Conservation (phyloP, 768 basidiomycete species). For the Auricularia auricula-judae region DNA sequence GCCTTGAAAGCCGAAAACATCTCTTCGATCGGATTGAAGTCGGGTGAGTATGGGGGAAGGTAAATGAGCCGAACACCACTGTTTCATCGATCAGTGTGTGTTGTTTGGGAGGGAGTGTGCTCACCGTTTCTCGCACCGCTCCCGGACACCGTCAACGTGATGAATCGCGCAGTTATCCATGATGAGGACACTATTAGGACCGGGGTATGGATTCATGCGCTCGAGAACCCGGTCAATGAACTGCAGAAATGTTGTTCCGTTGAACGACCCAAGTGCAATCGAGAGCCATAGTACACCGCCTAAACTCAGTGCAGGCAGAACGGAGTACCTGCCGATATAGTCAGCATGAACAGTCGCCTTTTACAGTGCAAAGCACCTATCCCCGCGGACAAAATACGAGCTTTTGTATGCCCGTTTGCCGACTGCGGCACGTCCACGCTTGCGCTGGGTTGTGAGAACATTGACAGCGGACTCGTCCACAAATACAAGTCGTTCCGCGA, state of each 20-base stretch:
- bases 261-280: slow-evolving; percentile 5
- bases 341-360: too few relatives aligned
- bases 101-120: background rate
- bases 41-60: slow-evolving; percentile 24
- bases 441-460: background rate
- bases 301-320: slow-evolving; percentile 8
- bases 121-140: slow-evolving; percentile 17
- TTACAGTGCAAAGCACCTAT: too few relatives aligned
- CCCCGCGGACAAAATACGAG: slow-evolving; percentile 2
- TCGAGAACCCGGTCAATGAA: slow-evolving; percentile 7
- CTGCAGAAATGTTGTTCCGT: slow-evolving; percentile 1
- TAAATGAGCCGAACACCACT: background rate
- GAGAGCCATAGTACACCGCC: slow-evolving; percentile 2
- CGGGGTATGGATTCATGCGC: slow-evolving; percentile 26
- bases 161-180: slow-evolving; percentile 30
- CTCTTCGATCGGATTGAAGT: slow-evolving; percentile 27
- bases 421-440: background rate
- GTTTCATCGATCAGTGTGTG: too few relatives aligned
- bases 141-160: slow-evolving; percentile 19
- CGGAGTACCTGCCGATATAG: too few relatives aligned
- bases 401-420: slow-evolving; percentile 1
- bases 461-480: background rate
- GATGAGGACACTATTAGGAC: slow-evolving; percentile 20
- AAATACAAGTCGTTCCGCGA: background rate
- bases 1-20: slow-evolving; percentile 25